Conservation (phyloP, 2,329 filamentous ascomycete genomes). For the Eutypella sp. region DNA sequence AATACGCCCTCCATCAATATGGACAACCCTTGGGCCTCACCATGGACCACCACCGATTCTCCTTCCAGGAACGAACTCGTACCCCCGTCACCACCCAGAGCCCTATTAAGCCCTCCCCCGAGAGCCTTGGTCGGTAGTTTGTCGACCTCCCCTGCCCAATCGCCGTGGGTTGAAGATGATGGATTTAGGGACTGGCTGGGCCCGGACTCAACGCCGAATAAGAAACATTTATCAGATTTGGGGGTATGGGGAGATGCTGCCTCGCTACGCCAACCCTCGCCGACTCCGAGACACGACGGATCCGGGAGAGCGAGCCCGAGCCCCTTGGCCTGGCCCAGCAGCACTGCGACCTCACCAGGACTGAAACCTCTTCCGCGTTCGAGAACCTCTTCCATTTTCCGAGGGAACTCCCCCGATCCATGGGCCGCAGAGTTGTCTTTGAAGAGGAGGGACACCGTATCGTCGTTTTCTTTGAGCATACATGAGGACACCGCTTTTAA, state of each 20-base stretch:
- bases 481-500: slow-evolving; percentile 1
- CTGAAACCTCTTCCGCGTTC: slow-evolving; percentile 26
- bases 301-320: slow-evolving; percentile 32
- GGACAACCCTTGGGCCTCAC: slow-evolving; percentile 61
- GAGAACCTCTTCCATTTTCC: slow-evolving; percentile 25
- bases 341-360: slow-evolving; percentile 30
- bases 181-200: slow-evolving; percentile 34
- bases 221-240: slow-evolving; percentile 23
- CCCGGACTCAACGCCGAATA: slow-evolving; percentile 19
- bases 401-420: slow-evolving; percentile 37
- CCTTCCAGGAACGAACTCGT: slow-evolving; percentile 26
- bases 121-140: slow-evolving; percentile 35
- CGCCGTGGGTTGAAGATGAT: slow-evolving; percentile 38
- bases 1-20: slow-evolving; percentile 35
- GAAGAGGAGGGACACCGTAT: slow-evolving; percentile 7
- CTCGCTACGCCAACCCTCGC: slow-evolving; percentile 22
- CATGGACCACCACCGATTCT: slow-evolving; percentile 46
- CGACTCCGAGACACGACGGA: slow-evolving; percentile 26
- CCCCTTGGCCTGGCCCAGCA: slow-evolving; percentile 36
- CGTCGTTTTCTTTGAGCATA: slow-evolving; percentile 5
- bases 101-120: slow-evolving; percentile 36
- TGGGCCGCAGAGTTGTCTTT: slow-evolving; percentile 34
- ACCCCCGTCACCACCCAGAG: slow-evolving; percentile 25
- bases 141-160: slow-evolving; percentile 26
- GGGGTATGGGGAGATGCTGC: slow-evolving; percentile 26